phyloP scores from a whole-genome alignment of 169 alveolate genomes.

The Eimeria maxima region DNA sequence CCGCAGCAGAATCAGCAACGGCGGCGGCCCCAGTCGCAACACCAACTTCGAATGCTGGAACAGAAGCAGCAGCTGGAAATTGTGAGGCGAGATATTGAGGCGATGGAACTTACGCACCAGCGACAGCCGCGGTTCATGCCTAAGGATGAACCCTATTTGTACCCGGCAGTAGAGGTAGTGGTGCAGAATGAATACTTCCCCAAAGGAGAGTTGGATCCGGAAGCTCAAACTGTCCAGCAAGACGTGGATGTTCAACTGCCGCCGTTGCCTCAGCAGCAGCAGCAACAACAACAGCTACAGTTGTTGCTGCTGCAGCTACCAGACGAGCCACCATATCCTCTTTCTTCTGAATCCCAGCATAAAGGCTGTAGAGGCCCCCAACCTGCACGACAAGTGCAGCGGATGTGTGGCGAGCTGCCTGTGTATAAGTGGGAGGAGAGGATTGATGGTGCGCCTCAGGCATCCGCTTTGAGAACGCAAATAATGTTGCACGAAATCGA shows the following conservation, averaged over 20 bases:
- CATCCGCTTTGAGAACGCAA: neutral
- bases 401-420: neutral
- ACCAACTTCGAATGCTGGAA: neutral
- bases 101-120: neutral
- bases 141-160: neutral
- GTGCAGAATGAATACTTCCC: neutral
- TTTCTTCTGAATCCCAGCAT: neutral
- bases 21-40: constrained; percentile 13
- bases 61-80: constrained; percentile 44
- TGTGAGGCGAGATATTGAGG: neutral
- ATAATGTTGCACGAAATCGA: neutral
- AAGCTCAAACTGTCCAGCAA: neutral
- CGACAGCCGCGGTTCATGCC: constrained; percentile 1
- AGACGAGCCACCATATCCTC: neutral
- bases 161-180: constrained; percentile 21
- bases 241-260: neutral
- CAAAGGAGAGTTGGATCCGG: constrained; percentile 2
- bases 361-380: neutral
- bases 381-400: neutral
- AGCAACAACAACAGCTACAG: constrained; percentile 45
- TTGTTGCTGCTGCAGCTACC: neutral
- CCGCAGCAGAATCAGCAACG: constrained; percentile 14
- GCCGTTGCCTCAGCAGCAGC: neutral
- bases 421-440: neutral
- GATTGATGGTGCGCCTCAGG: neutral